Conservation (phyloP, 192 early-diverging fungal genomes). For the Dissophora globulifera region DNA sequence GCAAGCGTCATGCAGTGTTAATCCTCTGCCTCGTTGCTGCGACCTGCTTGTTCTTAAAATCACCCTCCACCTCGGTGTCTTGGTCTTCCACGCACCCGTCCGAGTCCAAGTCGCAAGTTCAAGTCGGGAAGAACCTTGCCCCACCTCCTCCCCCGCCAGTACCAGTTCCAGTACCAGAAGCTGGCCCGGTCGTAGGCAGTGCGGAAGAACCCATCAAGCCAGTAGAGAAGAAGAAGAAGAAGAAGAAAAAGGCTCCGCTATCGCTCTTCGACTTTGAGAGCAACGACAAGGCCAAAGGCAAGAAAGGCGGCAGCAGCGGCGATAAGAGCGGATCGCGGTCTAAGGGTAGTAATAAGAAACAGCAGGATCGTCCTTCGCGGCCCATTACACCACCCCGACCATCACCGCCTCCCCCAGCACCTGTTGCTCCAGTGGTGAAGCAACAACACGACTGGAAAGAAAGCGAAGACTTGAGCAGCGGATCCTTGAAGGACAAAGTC, state of each 20-base stretch:
- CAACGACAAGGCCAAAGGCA: slow-evolving; percentile 9
- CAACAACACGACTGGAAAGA: slow-evolving; percentile 18
- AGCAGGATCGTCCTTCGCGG: too few species aligned
- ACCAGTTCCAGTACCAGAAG: background rate
- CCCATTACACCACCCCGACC: background rate
- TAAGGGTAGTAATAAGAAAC: background rate
- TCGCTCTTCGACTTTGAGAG: slow-evolving; percentile 41
- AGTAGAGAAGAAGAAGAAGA: slow-evolving; percentile 23
- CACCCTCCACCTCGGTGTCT: slow-evolving; percentile 7
- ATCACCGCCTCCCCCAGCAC: background rate
- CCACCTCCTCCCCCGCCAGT: background rate
- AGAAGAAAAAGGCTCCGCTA: slow-evolving; percentile 37
- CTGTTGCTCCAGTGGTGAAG: background rate
- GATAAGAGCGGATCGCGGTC: background rate
- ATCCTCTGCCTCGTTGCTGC: slow-evolving; percentile 34
- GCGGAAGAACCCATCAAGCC: slow-evolving; percentile 12
- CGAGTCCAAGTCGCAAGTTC: slow-evolving; percentile 2
- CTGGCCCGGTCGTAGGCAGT: slow-evolving; percentile 1
- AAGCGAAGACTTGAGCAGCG: background rate
- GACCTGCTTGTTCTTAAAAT: slow-evolving; percentile 34
- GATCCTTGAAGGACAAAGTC: background rate
- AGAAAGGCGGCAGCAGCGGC: slow-evolving; percentile 1
- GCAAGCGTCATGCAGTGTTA: slow-evolving; percentile 45
- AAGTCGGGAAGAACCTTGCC: background rate
- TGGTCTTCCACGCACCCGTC: background rate